phyloP scores from a whole-genome alignment of 2,329 filamentous ascomycete species.

The Ilyonectria mors-panacis region DNA sequence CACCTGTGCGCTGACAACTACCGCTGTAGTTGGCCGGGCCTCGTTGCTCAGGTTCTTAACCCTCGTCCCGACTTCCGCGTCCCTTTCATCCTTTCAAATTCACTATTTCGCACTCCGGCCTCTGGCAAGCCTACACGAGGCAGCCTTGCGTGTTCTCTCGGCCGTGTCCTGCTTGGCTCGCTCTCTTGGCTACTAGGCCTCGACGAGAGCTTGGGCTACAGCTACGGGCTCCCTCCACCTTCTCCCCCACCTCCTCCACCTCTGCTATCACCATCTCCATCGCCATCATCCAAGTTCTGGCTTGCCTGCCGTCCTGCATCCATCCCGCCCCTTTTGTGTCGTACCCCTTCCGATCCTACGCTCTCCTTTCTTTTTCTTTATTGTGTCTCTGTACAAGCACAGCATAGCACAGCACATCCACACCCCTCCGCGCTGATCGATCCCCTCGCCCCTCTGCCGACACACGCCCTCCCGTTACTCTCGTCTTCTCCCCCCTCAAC shows the following conservation, averaged over 20 bases:
- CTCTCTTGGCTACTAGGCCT: not conserved
- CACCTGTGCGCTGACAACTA: not conserved
- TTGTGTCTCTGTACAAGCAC: not conserved
- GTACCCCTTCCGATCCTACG: conserved; percentile 1
- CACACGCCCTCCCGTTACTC: not conserved
- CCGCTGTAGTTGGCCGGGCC: not conserved
- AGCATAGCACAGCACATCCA: conserved; percentile 7
- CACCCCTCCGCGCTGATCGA: not conserved
- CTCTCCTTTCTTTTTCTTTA: not conserved
- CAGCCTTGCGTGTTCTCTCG: not conserved
- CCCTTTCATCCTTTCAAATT: not conserved
- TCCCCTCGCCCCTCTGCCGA: conserved; percentile 6
- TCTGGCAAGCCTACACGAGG: not conserved
- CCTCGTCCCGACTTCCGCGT: not conserved
- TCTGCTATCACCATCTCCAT: not conserved
- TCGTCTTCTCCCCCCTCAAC: conserved; percentile 9
- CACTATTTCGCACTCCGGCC: not conserved
- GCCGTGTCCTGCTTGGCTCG: not conserved
- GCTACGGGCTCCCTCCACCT: not conserved
- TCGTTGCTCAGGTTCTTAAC: not conserved
- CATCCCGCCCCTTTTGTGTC: conserved; percentile 12
- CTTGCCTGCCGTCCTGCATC: conserved; percentile 13
- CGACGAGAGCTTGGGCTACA: not conserved
- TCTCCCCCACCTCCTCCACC: conserved; percentile 4
- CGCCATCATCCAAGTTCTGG: conserved; percentile 13